phyloP scores from a whole-genome alignment of 805 yeast species.

The Clavispora phyllophila region DNA sequence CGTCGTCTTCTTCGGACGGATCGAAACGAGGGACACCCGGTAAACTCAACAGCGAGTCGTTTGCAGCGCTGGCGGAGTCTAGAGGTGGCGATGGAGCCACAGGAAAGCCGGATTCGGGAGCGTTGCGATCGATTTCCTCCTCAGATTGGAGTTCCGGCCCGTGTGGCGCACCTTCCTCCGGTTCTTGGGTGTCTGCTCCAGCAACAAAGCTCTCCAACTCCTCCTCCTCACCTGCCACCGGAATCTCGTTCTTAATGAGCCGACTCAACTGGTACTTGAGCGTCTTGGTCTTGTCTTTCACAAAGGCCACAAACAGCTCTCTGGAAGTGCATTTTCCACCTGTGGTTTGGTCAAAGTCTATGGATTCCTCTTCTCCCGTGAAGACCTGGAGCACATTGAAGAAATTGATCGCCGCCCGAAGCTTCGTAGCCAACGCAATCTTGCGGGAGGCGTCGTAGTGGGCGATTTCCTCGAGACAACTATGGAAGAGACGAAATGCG shows the following conservation, averaged over 20 bases:
- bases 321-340: constrained; percentile 62
- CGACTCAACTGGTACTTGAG: constrained; percentile 35
- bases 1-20: constrained; percentile 17
- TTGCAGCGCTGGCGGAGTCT: not conserved
- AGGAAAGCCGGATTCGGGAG: not conserved
- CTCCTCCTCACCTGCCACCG: constrained; percentile 20
- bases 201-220: constrained; percentile 25
- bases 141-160: too few relatives aligned
- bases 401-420: constrained; percentile 53
- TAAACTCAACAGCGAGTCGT: constrained; percentile 12
- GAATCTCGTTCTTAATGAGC: constrained; percentile 34
- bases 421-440: constrained; percentile 44
- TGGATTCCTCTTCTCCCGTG: constrained; percentile 17
- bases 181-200: not conserved
- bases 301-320: constrained; percentile 47
- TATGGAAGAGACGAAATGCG: constrained; percentile 51
- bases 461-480: constrained; percentile 36
- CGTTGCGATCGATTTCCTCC: too few relatives aligned
- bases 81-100: not conserved
- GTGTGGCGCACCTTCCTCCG: too few relatives aligned
- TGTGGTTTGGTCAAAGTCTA: constrained; percentile 43
- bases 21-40: constrained; percentile 38
- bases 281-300: constrained; percentile 48
- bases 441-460: constrained; percentile 33
- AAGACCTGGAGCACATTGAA: constrained; percentile 42